phyloP scores from a whole-genome alignment of 768 basidiomycete genomes.

The Xerocomus spinulosus region DNA sequence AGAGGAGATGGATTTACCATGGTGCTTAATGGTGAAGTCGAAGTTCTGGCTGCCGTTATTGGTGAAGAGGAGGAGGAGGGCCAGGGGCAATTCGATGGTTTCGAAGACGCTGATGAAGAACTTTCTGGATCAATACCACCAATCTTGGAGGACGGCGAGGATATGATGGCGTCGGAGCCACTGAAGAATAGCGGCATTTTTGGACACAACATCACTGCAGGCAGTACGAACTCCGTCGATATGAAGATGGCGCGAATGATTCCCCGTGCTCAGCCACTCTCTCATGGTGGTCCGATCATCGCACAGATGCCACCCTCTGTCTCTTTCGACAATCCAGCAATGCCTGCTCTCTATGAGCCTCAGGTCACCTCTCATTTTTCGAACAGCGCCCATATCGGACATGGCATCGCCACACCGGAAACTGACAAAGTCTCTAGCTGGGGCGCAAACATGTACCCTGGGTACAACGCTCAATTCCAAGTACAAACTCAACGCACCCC shows the following conservation, averaged over 20 bases:
- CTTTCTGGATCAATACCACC: conserved; percentile 24
- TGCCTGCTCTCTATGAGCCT: conserved; percentile 43
- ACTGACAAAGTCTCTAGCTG: conserved; percentile 29
- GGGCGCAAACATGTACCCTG: conserved; percentile 28
- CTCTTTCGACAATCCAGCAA: conserved; percentile 51
- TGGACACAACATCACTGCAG: conserved; percentile 27
- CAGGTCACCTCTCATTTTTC: conserved; percentile 30
- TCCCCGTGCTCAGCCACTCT: conserved; percentile 15
- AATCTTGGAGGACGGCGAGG: conserved; percentile 31
- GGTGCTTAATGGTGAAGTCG: conserved; percentile 67
- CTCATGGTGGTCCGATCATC: conserved; percentile 40
- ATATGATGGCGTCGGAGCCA: conserved; percentile 20
- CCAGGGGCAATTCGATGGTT: conserved; percentile 33
- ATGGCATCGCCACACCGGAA: conserved; percentile 16
- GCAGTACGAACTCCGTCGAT: conserved; percentile 30
- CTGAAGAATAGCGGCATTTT: conserved; percentile 33
- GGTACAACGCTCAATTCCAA: conserved; percentile 23
- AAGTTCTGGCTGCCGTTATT: conserved; percentile 50
- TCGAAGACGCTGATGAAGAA: conserved; percentile 42
- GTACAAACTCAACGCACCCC: conserved; percentile 37
- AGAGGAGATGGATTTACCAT: conserved; percentile 69
- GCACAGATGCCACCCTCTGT: conserved; percentile 40
- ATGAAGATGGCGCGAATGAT: conserved; percentile 25
- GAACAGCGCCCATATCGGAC: conserved; percentile 17
- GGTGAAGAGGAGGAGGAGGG: conserved; percentile 57